These are phyloP conservation scores for Crithidia bombi DNA, from an alignment of 208 protist species.

Conservation along the genomic window DNA sequence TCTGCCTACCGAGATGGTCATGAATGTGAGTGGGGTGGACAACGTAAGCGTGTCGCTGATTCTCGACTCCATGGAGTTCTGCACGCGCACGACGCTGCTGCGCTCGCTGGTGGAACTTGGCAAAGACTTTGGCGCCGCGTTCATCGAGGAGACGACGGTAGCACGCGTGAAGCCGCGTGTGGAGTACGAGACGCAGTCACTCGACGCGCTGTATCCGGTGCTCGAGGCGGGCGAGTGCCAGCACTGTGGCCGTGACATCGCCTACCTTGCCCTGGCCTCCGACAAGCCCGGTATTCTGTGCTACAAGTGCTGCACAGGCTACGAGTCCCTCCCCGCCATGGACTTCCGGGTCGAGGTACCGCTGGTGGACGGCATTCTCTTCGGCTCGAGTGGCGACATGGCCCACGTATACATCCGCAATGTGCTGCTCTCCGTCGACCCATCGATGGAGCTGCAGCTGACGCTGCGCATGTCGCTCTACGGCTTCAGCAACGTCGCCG, in stretches of 20 bases:
- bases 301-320: constrained; percentile 85
- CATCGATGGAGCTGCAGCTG: constrained; percentile 59
- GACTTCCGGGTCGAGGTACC: constrained; percentile 70
- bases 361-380: constrained; percentile 63
- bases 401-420: constrained; percentile 52
- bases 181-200: constrained; percentile 55
- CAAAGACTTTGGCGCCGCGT: constrained; percentile 71
- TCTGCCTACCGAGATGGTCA: constrained; percentile 59
- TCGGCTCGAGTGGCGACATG: constrained; percentile 63
- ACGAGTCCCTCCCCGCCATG: constrained; percentile 52
- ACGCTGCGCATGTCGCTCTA: constrained; percentile 54
- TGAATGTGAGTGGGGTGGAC: constrained; percentile 66
- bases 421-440: constrained; percentile 46
- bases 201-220: constrained; percentile 50
- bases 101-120: constrained; percentile 68
- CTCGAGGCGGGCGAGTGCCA: constrained; percentile 57
- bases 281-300: constrained; percentile 60
- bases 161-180: constrained; percentile 53
- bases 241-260: constrained; percentile 49
- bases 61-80: constrained; percentile 64
- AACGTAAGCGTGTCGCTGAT: constrained; percentile 57
- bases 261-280: constrained; percentile 39
- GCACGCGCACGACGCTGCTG: constrained; percentile 61
- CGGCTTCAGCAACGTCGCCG: constrained; percentile 74
- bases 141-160: constrained; percentile 59